Evolutionary conservation across 2,329 filamentous ascomycete genomes (phyloP), one percentile per base, ranked within the genome.

Genomic region (Monilinia polystroma): DNA sequence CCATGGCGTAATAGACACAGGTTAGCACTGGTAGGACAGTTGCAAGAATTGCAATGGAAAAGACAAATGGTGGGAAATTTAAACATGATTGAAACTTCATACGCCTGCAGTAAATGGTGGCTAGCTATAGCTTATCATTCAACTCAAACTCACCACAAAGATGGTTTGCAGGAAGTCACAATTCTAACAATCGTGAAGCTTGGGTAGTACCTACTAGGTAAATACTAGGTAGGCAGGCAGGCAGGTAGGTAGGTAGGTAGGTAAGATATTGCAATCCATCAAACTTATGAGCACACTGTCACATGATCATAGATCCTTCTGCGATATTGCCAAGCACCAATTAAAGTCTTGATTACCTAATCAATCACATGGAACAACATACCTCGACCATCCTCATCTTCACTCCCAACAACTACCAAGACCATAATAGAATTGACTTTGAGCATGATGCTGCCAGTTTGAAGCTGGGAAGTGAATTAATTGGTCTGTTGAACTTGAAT

Each of bases 341-440:
- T 14, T 6, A 11, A 5, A 8, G 4, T 3, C 16, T 2, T 20
- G 45, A 38, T 62, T 62, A 62, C 45, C 32, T 62, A 51, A 62
- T 45, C 58, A 14, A 20, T 16, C 16, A 20, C 10, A 32, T 14
- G 4, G 16, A 41, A 51, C 3, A 18, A n/a, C 11, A 3, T 29
- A 51, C 43, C 29, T 60, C 29, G 29, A 49, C 43, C 57, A 60
- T 20, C 56, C 38, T 29, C 45, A 51, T 26, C 45, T 49, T 51
- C 47, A 38, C 20, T 49, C 49, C 45, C 45, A 51, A 38, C 20
- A 38, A 51, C 43, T 8, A 55, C 14, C 11, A 38, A 11, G 10
- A 26, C 14, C 47, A 26, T 38, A 7, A 26, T 38, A 7, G 18
- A 47, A 41, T 41, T 41, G 38, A 41, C 18, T 47, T 35, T 23